These are phyloP conservation scores for Patellifolia procumbens DNA, from an alignment of 179 eudicot species.

Conservation along the genomic window DNA sequence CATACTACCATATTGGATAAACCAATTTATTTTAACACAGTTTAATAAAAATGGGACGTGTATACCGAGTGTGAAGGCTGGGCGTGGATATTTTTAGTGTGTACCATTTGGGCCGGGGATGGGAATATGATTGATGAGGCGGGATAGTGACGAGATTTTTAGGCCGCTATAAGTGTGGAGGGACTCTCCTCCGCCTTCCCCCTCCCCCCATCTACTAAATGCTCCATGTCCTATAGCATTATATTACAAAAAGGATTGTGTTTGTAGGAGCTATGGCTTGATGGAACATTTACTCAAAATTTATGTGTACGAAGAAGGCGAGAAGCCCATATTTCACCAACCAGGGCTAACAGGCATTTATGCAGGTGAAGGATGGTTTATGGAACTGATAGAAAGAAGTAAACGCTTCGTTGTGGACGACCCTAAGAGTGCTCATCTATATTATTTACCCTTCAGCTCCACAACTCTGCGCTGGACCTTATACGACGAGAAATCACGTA, in stretches of 20 bases:
- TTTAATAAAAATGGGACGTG: too few relatives aligned
- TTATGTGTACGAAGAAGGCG: slow-evolving; percentile 77
- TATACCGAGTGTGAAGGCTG: too few relatives aligned
- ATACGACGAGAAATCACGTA: slow-evolving; percentile 30
- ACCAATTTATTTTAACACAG: too few relatives aligned
- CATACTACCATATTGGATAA: too few relatives aligned
- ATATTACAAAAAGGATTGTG: background rate
- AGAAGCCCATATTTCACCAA: slow-evolving; percentile 72
- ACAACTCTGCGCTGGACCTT: slow-evolving; percentile 41
- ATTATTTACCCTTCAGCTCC: slow-evolving; percentile 73
- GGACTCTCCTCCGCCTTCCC: too few relatives aligned
- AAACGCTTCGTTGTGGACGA: slow-evolving; percentile 54
- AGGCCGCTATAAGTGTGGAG: too few relatives aligned
- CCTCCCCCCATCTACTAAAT: background rate
- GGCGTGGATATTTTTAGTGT: too few relatives aligned
- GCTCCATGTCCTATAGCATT: background rate
- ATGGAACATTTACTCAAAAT: slow-evolving; percentile 66
- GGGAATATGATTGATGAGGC: too few relatives aligned
- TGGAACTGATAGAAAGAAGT: slow-evolving; percentile 60
- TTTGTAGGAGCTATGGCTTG: slow-evolving; percentile 69
- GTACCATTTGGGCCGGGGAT: too few relatives aligned
- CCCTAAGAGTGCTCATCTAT: slow-evolving; percentile 77
- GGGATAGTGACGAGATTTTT: too few relatives aligned
- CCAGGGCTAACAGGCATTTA: slow-evolving; percentile 68
- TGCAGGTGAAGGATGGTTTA: slow-evolving; percentile 90